Conservation (phyloP, 345 rosid species). For the Cardamine occulta region DNA sequence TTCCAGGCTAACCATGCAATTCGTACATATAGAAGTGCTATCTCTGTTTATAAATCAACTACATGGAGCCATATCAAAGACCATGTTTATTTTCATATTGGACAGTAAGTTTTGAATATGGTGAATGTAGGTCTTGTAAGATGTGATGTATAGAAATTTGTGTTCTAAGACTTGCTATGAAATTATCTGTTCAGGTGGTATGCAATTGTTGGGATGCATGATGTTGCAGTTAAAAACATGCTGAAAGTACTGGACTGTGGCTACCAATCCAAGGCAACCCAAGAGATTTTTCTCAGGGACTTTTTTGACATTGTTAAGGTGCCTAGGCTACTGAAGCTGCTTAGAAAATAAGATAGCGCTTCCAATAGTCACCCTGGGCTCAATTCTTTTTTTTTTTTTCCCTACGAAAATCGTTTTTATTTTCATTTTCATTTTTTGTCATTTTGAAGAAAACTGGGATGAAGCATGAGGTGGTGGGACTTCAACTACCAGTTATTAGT, state of each 20-base stretch:
- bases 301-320: constrained; percentile 90
- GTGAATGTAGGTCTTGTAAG: constrained; percentile 27
- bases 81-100: constrained; percentile 92
- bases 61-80: constrained; percentile 92
- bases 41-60: constrained; percentile 84
- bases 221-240: constrained; percentile 79
- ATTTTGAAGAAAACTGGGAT: constrained; percentile 79
- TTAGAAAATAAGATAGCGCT: constrained; percentile 13
- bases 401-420: background rate
- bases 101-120: constrained; percentile 71
- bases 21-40: constrained; percentile 83
- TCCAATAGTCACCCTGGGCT: constrained; percentile 23
- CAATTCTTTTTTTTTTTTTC: constrained; percentile 9
- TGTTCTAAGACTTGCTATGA: constrained; percentile 27
- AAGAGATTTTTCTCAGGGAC: constrained; percentile 82
- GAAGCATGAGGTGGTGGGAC: constrained; percentile 74
- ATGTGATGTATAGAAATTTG: constrained; percentile 18
- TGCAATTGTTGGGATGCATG: constrained; percentile 86
- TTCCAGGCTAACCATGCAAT: constrained; percentile 90
- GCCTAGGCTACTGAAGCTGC: constrained; percentile 35
- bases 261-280: constrained; percentile 87
- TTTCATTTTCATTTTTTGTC: constrained; percentile 28
- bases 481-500: constrained; percentile 79
- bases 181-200: constrained; percentile 71
- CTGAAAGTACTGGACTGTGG: constrained; percentile 81